These are phyloP conservation scores for Ustilago cynodontis DNA, from an alignment of 1,284 basidiomycete genomes.

Conservation along the genomic window DNA sequence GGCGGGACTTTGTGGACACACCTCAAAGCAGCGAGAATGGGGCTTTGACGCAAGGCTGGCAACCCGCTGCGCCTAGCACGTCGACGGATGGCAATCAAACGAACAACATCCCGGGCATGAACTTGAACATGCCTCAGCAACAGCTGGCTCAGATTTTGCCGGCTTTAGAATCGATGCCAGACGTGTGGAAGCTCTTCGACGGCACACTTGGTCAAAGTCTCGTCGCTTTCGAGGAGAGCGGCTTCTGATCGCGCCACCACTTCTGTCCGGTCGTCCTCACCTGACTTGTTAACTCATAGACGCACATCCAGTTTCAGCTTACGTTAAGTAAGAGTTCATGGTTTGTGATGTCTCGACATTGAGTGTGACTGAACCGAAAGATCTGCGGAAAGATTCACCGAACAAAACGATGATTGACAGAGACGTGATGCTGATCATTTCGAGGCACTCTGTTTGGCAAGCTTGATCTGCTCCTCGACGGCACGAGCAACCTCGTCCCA, in stretches of 20 bases:
- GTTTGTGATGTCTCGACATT: background rate
- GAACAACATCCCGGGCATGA: constrained; percentile 34
- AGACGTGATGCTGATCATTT: constrained; percentile 10
- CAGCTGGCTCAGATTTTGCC: constrained; percentile 49
- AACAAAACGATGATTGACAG: no score
- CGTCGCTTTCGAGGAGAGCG: constrained; percentile 48
- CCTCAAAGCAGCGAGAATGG: constrained; percentile 20
- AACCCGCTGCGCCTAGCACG: constrained; percentile 7
- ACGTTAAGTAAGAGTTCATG: no score
- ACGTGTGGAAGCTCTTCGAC: constrained; percentile 58
- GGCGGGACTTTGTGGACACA: constrained; percentile 10
- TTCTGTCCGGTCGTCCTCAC: background rate
- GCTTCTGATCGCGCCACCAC: constrained; percentile 18
- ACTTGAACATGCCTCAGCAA: constrained; percentile 48
- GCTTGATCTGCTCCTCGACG: constrained; percentile 33
- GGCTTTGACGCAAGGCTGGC: constrained; percentile 7
- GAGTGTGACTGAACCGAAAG: background rate
- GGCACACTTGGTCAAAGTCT: constrained; percentile 51
- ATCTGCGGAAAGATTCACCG: no score
- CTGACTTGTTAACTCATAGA: no score
- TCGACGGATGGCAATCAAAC: constrained; percentile 9
- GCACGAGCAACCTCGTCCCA: constrained; percentile 59
- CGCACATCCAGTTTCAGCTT: background rate
- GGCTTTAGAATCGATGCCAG: constrained; percentile 53
- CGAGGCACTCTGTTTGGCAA: constrained; percentile 16